Base-by-base conservation (phyloP, 768 basidiomycete genomes). In the Phaeotremella fagi region DNA sequence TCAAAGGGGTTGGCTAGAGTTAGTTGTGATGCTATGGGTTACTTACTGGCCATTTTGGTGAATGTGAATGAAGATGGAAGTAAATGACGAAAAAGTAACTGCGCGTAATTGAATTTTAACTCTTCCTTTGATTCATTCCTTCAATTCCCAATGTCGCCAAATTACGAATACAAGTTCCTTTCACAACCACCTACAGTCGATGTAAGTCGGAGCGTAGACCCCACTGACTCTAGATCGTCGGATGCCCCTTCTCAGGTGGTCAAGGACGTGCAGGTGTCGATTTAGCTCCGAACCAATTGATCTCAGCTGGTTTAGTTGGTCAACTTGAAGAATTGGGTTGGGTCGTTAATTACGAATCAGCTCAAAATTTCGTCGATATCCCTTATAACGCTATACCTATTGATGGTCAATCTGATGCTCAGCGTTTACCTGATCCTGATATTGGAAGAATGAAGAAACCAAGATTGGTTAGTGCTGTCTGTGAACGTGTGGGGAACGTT, bases 361-460 rank as follows among this genome's bases (percentile, higher is more conserved):
- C 90, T 65, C 86, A 91, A 70, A 84, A 86, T 59, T 95, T 92
- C 61, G 86, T 56, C 29, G 68, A 70, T 43, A 72, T 68, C 45
- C 68, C 71, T 16, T 72, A 66, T 50, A 68, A 70, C 56, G 68
- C 71, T 1, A 45, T 58, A 11, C 63, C 59, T 2, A 37, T 46
- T 23, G 42, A 36, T 84, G 38, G 81, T 89, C 60, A 33, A 4
- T 31, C 35, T 24, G n/a, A 27, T 4, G 31, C 35, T 9, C 64
- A 69, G 50, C 26, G 37, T 27, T 45, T 68, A 15, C 60, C 65
- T 47, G 88, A 91, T 70, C 85, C 88, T 26, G 87, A 87, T 12
- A 87, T 90, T 57, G 90, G 89, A 22, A 85, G 81, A 60, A 80
- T 99, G 59, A 94, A 88, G 80, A 90, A 92, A 72, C 91, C 94